These are phyloP conservation scores for Arctium minus DNA, from an alignment of 129 eudicot genomes.

Conservation along the genomic window DNA sequence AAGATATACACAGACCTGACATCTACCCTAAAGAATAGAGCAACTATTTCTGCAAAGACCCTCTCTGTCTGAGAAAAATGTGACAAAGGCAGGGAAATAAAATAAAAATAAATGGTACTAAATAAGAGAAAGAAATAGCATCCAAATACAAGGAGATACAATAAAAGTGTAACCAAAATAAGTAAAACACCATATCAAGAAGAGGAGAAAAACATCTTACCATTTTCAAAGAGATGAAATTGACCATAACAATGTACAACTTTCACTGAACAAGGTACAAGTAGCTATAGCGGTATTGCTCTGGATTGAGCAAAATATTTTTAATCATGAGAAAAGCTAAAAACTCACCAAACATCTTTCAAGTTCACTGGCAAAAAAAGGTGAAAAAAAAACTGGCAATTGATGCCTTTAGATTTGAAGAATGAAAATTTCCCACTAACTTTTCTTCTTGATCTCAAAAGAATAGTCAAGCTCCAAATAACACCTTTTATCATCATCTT, in stretches of 20 bases:
- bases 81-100: no score
- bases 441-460: constrained; percentile 66
- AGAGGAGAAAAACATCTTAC: not conserved
- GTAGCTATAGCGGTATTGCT: not conserved
- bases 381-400: not conserved
- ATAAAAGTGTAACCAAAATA: not conserved
- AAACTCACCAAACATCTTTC: constrained; percentile 21
- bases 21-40: no score
- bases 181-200: not conserved
- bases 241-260: constrained; percentile 16
- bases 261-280: constrained; percentile 16
- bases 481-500: constrained; percentile 78
- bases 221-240: not conserved
- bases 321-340: constrained; percentile 5
- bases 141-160: not conserved
- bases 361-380: constrained; percentile 10
- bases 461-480: constrained; percentile 80
- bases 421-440: constrained; percentile 21
- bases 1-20: no score
- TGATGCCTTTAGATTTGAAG: constrained; percentile 17
- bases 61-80: no score
- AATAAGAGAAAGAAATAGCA: no score
- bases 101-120: no score
- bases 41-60: not conserved
- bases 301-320: not conserved